Percentiles rank a stretch among this genome's conserved stretches.
Evolutionary conservation across 1,284 basidiomycete species (phyloP).

Genomic region (Phlebopus sp.): DNA sequence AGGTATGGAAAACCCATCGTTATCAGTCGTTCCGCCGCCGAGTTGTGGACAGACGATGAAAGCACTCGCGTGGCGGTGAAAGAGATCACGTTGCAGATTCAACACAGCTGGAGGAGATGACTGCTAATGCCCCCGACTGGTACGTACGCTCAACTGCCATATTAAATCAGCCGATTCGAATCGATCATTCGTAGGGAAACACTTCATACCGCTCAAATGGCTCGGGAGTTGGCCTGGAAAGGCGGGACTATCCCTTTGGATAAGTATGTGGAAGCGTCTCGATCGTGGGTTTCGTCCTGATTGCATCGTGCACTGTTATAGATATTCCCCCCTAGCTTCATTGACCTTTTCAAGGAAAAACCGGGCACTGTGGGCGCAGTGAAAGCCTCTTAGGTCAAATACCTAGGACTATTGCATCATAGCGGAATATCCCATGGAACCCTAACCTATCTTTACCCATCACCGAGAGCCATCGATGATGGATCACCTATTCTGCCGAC

Average conservation of each 20-base stretch:
- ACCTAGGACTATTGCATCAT: no score
- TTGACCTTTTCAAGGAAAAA: conserved; percentile 5
- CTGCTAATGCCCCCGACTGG: conserved; percentile 74
- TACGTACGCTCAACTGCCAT: conserved; percentile 28
- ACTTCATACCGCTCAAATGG: conserved; percentile 54
- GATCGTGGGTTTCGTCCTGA: conserved; percentile 44
- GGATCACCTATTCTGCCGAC: no score
- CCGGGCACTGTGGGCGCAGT: no score
- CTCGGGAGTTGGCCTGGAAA: conserved; percentile 59
- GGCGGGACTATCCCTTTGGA: conserved; percentile 46
- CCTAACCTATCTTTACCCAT: no score
- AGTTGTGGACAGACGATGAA: conserved; percentile 40
- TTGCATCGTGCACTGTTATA: not conserved
- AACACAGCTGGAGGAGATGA: conserved; percentile 54
- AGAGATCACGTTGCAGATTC: conserved; percentile 55
- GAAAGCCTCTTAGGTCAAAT: no score
- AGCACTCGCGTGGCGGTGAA: conserved; percentile 55
- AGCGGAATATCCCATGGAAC: no score
- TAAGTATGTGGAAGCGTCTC: conserved; percentile 54
- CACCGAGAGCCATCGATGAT: no score
- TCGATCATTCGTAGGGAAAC: conserved; percentile 49
- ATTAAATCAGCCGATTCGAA: not conserved
- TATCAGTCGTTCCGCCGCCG: conserved; percentile 42
- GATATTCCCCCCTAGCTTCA: conserved; percentile 9
- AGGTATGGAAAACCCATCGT: conserved; percentile 53